Evolutionary conservation across 768 basidiomycete species (phyloP), one percentile per base, ranked within the genome.

Genomic region (Agaricus sinodeliciosus): DNA sequence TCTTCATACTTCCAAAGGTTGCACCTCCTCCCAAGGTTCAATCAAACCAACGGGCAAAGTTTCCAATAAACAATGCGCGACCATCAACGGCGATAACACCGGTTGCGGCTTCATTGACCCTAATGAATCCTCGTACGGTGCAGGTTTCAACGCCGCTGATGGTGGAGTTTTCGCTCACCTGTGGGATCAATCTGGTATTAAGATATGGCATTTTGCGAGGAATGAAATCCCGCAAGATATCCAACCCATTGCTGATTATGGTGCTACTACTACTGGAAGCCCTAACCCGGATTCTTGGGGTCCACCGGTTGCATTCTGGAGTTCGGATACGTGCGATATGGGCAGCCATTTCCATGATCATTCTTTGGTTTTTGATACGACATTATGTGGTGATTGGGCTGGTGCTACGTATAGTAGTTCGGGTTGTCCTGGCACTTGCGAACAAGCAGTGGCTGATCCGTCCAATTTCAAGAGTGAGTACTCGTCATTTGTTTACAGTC

Each of bases 101-200:
- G 82, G 81, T 3, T 84, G 82, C 59, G 73, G 65, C 3, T 76
- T 79, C 62, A 57, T 62, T 0, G 80, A 79, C 60, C 58, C 65
- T 1, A 70, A 72, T 47, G 27, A 62, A 36, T 54, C 63, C 18
- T 69, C 67, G 18, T 79, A 72, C 40, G 77, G 77, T 2, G 59
- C 68, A n/a, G 63, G 62, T 49, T 81, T 77, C 73, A 83, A 70
- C 58, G 18, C 58, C 26, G 62, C 65, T 1, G 62, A 59, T 0
- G 81, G 81, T 15, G 82, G 82, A 19, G 79, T 82, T 18, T 82
- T 67, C 53, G 81, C 73, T 0, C 75, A 82, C 55, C 60, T 76
- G n/a, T 82, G 81, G 77, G 73, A 81, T 43, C 54, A 54, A 39
- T 35, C 62, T 0, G 81, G 80, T 15, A 80, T 84, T 63, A 74